Conservation (phyloP, 352 stramenopile genomes). For the Aphanomyces stellatus region DNA sequence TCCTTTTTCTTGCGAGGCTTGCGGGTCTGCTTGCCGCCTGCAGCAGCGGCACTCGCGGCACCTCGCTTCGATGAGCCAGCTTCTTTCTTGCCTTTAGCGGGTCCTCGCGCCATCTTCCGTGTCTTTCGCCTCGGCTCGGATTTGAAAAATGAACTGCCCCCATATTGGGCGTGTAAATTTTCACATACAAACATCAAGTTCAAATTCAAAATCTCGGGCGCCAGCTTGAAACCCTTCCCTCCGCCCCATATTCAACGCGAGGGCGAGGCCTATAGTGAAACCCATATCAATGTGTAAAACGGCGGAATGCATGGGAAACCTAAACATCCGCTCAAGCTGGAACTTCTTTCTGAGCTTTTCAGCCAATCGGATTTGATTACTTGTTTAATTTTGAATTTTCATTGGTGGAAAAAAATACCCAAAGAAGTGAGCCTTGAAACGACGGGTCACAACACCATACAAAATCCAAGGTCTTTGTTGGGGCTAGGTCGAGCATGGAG, state of each 20-base stretch:
- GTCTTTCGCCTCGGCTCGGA: slow-evolving; percentile 7
- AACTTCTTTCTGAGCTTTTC: neutral
- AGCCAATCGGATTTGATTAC: slow-evolving; percentile 14
- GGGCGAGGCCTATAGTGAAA: neutral
- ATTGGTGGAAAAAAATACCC: slow-evolving; percentile 16
- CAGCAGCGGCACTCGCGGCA: slow-evolving; percentile 7
- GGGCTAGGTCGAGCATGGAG: neutral
- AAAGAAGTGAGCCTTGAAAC: slow-evolving; percentile 17
- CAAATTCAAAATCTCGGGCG: slow-evolving; percentile 4
- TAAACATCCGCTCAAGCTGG: slow-evolving; percentile 10
- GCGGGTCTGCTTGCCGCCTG: slow-evolving; percentile 2
- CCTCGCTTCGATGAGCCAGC: neutral
- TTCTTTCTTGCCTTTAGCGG: slow-evolving; percentile 6
- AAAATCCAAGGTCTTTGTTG: slow-evolving; percentile 6
- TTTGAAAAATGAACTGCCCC: slow-evolving; percentile 20
- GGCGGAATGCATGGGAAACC: slow-evolving; percentile 12
- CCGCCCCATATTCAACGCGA: slow-evolving; percentile 11
- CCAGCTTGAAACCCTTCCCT: slow-evolving; percentile 16
- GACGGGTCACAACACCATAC: slow-evolving; percentile 9
- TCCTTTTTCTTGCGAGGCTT: slow-evolving; percentile 84
- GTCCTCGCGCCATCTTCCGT: slow-evolving; percentile 6
- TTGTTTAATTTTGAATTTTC: neutral
- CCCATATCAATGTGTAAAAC: neutral
- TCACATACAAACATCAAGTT: slow-evolving; percentile 19
- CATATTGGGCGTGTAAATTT: neutral